These are phyloP conservation scores for Suillus subaureus DNA, from an alignment of 768 basidiomycete species.

Conservation along the genomic window DNA sequence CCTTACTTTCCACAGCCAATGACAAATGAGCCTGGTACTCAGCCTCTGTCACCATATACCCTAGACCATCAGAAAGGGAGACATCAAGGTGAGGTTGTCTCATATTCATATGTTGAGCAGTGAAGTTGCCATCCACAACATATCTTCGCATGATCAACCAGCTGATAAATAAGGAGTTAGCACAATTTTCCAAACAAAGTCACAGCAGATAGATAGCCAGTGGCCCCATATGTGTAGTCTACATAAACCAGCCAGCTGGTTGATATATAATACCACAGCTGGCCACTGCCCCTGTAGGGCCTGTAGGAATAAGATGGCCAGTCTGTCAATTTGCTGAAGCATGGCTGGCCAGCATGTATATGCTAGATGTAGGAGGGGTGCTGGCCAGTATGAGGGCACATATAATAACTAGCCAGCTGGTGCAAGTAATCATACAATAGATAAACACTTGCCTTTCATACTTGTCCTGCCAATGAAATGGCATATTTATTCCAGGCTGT, in stretches of 20 bases:
- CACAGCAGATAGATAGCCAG: too few species aligned
- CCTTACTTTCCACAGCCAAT: constrained; percentile 6
- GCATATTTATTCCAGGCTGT: constrained; percentile 28
- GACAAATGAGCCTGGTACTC: constrained; percentile 27
- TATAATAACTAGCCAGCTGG: background rate
- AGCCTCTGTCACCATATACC: constrained; percentile 24
- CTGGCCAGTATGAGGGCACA: background rate
- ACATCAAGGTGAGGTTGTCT: constrained; percentile 27
- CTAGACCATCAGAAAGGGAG: constrained; percentile 27
- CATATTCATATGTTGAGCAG: constrained; percentile 17
- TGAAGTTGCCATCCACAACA: too few species aligned
- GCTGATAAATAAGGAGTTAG: too few species aligned
- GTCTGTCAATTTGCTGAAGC: too few species aligned
- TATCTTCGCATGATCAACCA: background rate
- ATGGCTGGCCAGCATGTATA: too few species aligned
- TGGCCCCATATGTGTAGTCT: too few species aligned
- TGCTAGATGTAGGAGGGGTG: too few species aligned
- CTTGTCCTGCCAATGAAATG: constrained; percentile 20
- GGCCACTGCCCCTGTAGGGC: too few species aligned
- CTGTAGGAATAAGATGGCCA: too few species aligned
- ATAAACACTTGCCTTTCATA: constrained; percentile 7
- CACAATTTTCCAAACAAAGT: too few species aligned
- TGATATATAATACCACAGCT: too few species aligned
- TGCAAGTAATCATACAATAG: background rate
- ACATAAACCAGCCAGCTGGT: too few species aligned